Evolutionary conservation across 2,329 filamentous ascomycete genomes (phyloP).

Genomic region (Aspergillus ochraceus): DNA sequence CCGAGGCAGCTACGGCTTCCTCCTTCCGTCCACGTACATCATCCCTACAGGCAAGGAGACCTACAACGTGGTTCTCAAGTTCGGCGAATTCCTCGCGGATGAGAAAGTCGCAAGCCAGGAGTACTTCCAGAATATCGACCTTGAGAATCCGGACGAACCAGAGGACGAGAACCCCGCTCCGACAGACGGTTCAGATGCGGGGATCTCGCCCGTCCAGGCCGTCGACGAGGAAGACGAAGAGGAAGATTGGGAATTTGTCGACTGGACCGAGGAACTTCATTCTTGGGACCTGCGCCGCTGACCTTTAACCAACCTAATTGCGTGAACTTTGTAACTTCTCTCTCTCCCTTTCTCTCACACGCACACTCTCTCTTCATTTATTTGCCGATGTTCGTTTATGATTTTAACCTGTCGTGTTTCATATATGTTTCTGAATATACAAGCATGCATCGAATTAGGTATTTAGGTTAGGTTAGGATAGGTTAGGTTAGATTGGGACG

Average conservation of each 20-base stretch:
- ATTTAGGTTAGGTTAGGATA: too few species aligned
- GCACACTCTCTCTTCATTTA: too few species aligned
- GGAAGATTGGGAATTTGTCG: constrained; percentile 8
- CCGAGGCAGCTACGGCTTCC: constrained; percentile 89
- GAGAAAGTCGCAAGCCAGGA: constrained; percentile 2
- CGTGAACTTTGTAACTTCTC: too few species aligned
- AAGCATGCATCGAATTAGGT: too few species aligned
- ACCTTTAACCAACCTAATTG: not conserved
- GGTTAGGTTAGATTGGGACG: too few species aligned
- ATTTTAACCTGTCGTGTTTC: too few species aligned
- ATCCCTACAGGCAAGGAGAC: constrained; percentile 87
- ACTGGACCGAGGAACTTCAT: constrained; percentile 8
- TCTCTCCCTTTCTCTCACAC: too few species aligned
- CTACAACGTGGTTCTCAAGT: constrained; percentile 77
- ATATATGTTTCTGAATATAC: too few species aligned
- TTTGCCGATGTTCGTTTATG: too few species aligned
- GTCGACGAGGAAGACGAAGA: constrained; percentile 1
- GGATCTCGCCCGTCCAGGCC: not conserved
- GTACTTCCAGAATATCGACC: constrained; percentile 9
- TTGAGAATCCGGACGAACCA: constrained; percentile 15
- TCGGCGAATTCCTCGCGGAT: constrained; percentile 66
- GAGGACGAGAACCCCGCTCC: not conserved
- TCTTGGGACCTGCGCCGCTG: constrained; percentile 11
- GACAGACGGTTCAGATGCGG: not conserved
- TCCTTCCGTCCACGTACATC: constrained; percentile 83